Conservation (phyloP, 2,329 filamentous ascomycete genomes). For the Colletotrichum orbiculare region DNA sequence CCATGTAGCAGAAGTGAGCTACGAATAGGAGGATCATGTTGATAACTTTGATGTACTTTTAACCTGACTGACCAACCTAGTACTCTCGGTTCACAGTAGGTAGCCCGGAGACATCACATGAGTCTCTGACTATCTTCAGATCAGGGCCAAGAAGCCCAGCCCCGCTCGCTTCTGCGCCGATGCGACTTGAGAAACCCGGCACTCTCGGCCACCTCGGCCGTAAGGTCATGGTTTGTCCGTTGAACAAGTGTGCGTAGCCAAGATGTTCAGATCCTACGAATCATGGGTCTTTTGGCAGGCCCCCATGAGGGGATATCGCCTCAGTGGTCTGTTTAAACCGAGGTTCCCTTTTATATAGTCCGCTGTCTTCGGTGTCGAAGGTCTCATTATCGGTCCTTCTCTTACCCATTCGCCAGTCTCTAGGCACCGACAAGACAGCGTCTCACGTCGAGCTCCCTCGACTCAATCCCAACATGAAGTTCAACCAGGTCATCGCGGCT, state of each 20-base stretch:
- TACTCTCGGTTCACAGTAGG: too few species aligned
- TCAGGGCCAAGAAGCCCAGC: background rate
- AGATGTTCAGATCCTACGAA: conserved; percentile 2
- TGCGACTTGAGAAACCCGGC: conserved; percentile 9
- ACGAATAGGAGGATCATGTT: too few species aligned
- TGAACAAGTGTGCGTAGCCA: conserved; percentile 6
- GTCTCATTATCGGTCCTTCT: too few species aligned
- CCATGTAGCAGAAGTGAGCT: too few species aligned
- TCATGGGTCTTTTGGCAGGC: conserved; percentile 11
- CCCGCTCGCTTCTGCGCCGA: background rate
- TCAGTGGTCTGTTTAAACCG: background rate
- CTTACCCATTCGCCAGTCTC: too few species aligned
- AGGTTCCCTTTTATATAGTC: too few species aligned
- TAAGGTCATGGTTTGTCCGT: conserved; percentile 6
- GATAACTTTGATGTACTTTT: too few species aligned
- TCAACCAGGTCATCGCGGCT: background rate
- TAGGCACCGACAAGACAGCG: too few species aligned
- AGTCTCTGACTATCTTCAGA: background rate
- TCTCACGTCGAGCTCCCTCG: too few species aligned
- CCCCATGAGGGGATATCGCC: conserved; percentile 1
- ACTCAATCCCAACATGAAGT: conserved; percentile 2
- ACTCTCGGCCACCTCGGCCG: conserved; percentile 6
- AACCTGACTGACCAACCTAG: too few species aligned
- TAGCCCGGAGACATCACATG: too few species aligned
- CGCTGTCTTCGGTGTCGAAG: too few species aligned